phyloP scores from a whole-genome alignment of 768 basidiomycete genomes.

The Termitomyces sp. region DNA sequence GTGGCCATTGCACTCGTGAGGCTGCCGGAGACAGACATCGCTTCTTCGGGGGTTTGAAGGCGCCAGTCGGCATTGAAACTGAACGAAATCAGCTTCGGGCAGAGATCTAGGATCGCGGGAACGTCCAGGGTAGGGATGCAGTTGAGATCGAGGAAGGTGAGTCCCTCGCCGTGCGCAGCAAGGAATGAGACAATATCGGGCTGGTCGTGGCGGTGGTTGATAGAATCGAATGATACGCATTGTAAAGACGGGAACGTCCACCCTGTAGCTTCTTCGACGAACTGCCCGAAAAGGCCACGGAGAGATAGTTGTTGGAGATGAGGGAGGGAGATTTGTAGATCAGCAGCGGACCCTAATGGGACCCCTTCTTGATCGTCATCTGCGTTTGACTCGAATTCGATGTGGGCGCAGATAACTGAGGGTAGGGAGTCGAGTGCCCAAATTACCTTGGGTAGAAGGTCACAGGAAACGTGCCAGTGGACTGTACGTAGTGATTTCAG shows the following conservation, averaged over 20 bases:
- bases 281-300: conserved; percentile 53
- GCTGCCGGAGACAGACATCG: conserved; percentile 9
- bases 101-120: conserved; percentile 53
- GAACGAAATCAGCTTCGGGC: conserved; percentile 57
- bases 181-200: conserved; percentile 63
- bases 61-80: conserved; percentile 78
- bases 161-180: conserved; percentile 45
- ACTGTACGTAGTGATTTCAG: conserved; percentile 51
- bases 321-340: conserved; percentile 48
- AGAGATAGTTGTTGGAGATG: conserved; percentile 60
- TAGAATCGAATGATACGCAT: conserved; percentile 53
- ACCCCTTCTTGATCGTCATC: conserved; percentile 32
- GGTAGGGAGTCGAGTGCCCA: conserved; percentile 67
- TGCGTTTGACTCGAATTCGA: conserved; percentile 39
- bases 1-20: conserved; percentile 9
- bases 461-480: conserved; percentile 5
- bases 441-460: conserved; percentile 34
- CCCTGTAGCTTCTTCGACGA: conserved; percentile 62
- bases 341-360: conserved; percentile 55
- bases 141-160: conserved; percentile 64
- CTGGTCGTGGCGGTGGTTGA: conserved; percentile 36
- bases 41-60: conserved; percentile 10
- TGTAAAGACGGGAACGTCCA: conserved; percentile 64
- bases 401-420: conserved; percentile 46
- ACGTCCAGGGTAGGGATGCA: conserved; percentile 53